Percentiles rank a stretch among this genome's conserved stretches.
Evolutionary conservation across 2,329 filamentous ascomycete genomes (phyloP).

Genomic region (Acephala macrosclerotiorum): DNA sequence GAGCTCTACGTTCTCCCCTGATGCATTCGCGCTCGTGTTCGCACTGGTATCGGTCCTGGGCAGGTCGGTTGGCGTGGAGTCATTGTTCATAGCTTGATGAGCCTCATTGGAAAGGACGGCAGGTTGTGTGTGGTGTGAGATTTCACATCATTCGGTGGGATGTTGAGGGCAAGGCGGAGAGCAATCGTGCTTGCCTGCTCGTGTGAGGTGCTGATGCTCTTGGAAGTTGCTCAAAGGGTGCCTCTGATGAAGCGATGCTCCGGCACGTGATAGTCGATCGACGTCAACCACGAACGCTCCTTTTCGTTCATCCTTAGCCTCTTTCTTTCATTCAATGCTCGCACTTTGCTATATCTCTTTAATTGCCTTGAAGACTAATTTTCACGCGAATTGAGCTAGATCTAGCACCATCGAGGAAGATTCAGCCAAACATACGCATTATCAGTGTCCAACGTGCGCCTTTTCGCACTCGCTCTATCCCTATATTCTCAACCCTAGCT

Average conservation of each 20-base stretch:
- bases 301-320: neutral
- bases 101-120: slow-evolving; percentile 25
- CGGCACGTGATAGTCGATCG: neutral
- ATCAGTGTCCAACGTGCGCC: no score
- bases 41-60: slow-evolving; percentile 30
- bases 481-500: neutral
- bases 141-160: slow-evolving; percentile 23
- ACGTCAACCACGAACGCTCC: neutral
- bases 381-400: neutral
- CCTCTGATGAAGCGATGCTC: neutral
- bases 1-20: slow-evolving; percentile 13
- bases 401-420: neutral
- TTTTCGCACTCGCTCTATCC: neutral
- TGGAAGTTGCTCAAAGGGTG: no score
- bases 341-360: neutral
- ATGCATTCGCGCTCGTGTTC: slow-evolving; percentile 24
- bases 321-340: neutral
- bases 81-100: slow-evolving; percentile 58
- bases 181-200: slow-evolving; percentile 5
- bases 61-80: slow-evolving; percentile 51
- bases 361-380: neutral
- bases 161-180: neutral
- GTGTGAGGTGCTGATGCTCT: neutral
- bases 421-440: neutral
- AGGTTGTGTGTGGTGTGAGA: slow-evolving; percentile 3